Evolutionary conservation across 163 green algal species (phyloP).

Genomic region (Coccomyxa subellipsoidea): DNA sequence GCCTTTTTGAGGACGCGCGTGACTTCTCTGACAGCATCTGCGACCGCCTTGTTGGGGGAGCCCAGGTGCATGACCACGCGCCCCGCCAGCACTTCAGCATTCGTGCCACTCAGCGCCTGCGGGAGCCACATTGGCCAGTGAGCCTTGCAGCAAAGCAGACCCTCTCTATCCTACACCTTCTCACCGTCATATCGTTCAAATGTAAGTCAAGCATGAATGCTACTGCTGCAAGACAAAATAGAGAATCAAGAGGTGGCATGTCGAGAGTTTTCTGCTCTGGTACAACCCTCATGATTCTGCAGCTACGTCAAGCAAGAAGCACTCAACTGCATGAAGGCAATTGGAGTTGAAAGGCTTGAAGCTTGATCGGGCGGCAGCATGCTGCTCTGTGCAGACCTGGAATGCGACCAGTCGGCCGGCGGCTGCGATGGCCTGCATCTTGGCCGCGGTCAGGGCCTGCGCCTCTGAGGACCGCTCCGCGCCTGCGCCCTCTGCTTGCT

Average conservation of each 20-base stretch:
- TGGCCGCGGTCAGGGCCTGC: background rate
- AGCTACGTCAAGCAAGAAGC: no score
- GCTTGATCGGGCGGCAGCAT: no score
- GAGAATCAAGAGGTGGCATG: no score
- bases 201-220: no score
- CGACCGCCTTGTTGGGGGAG: background rate
- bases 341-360: no score
- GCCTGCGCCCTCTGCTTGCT: constrained; percentile 12
- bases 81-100: background rate
- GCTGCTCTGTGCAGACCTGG: background rate
- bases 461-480: background rate
- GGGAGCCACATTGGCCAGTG: background rate
- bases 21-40: constrained; percentile 30
- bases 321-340: no score
- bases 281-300: no score
- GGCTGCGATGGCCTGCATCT: constrained; percentile 8
- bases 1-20: constrained; percentile 34
- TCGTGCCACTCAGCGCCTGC: background rate
- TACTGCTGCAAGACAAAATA: no score
- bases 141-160: no score
- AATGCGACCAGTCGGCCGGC: constrained; percentile 21
- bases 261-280: no score
- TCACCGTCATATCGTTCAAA: no score
- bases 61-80: constrained; percentile 19
- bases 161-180: no score